These are phyloP conservation scores for Diddensiella santjacobensis DNA, from an alignment of 805 yeast genomes.

Conservation along the genomic window DNA sequence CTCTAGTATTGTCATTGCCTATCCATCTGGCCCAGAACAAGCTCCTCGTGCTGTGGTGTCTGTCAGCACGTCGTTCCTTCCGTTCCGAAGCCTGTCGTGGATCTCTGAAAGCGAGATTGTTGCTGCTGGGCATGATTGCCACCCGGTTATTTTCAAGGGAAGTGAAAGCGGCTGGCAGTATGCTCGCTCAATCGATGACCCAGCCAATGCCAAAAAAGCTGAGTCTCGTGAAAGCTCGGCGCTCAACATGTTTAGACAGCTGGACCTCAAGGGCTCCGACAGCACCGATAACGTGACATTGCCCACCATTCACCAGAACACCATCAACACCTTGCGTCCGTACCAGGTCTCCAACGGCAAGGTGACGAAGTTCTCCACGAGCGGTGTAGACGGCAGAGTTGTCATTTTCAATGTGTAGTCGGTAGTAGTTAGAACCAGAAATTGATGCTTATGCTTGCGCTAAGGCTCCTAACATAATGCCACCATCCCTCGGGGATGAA, in stretches of 20 bases:
- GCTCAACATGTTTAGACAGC: constrained; percentile 87
- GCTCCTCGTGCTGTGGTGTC: constrained; percentile 60
- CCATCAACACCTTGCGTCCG: constrained; percentile 63
- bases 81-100: constrained; percentile 76
- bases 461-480: constrained; percentile 26
- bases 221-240: constrained; percentile 50
- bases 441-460: constrained; percentile 25
- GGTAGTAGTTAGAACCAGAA: constrained; percentile 23
- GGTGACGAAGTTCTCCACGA: constrained; percentile 60
- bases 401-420: constrained; percentile 62
- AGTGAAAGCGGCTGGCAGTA: constrained; percentile 56
- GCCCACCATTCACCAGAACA: constrained; percentile 85
- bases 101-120: constrained; percentile 61
- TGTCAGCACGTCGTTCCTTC: constrained; percentile 66
- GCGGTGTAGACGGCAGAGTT: constrained; percentile 89
- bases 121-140: constrained; percentile 91
- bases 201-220: constrained; percentile 35
- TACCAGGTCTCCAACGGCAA: constrained; percentile 43
- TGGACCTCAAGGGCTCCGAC: constrained; percentile 87
- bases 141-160: constrained; percentile 82
- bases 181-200: constrained; percentile 61
- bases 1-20: constrained; percentile 74
- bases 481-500: constrained; percentile 30
- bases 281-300: constrained; percentile 44
- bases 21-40: constrained; percentile 63